These are phyloP conservation scores for Fusarium sp. DNA, from an alignment of 2,329 filamentous ascomycete species.

Conservation along the genomic window DNA sequence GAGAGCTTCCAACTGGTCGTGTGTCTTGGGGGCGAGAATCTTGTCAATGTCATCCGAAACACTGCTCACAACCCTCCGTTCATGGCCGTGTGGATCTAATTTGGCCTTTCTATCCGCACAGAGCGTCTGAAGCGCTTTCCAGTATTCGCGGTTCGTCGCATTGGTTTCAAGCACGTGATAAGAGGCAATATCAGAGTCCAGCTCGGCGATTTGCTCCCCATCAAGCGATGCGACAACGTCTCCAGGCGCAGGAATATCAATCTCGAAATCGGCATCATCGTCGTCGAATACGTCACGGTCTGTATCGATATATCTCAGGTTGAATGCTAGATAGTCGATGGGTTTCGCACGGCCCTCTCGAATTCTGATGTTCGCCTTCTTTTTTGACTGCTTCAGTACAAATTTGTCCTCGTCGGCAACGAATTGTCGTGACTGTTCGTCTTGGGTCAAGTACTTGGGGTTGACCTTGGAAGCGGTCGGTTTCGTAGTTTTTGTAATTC, in stretches of 20 bases:
- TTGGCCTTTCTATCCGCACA: conserved; percentile 82
- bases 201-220: conserved; percentile 76
- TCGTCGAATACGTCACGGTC: conserved; percentile 91
- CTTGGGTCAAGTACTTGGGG: conserved; percentile 74
- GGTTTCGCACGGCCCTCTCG: conserved; percentile 91
- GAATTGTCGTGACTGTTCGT: conserved; percentile 85
- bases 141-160: conserved; percentile 85
- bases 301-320: conserved; percentile 87
- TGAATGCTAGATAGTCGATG: conserved; percentile 95
- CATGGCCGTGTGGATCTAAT: conserved; percentile 70
- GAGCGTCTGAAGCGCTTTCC: conserved; percentile 90
- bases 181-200: conserved; percentile 85
- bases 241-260: conserved; percentile 85
- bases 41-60: conserved; percentile 91
- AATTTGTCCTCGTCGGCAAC: conserved; percentile 97
- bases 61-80: conserved; percentile 83
- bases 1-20: conserved; percentile 87
- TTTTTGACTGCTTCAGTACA: conserved; percentile 96
- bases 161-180: conserved; percentile 88
- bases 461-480: conserved; percentile 50
- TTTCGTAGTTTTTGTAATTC: conserved; percentile 66
- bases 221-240: conserved; percentile 83
- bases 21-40: conserved; percentile 86
- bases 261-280: conserved; percentile 78
- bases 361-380: conserved; percentile 95